phyloP scores from a whole-genome alignment of 2,329 filamentous ascomycete species.

The Xylariaceae sp. region DNA sequence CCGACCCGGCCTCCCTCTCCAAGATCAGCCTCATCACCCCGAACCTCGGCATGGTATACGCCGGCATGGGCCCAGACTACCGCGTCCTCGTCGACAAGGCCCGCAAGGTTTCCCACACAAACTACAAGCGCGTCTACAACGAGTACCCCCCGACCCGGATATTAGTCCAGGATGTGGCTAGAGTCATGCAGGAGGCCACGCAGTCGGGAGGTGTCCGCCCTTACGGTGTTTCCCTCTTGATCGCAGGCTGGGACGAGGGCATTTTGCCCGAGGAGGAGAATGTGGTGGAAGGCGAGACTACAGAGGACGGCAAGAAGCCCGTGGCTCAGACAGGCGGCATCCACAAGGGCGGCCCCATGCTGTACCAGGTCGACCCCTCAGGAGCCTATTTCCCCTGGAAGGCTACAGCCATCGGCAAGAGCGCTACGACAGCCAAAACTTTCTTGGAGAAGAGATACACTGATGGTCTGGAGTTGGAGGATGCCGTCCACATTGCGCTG shows the following conservation, averaged over 20 bases:
- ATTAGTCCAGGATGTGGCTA: slow-evolving; percentile 96
- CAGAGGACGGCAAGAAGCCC: slow-evolving; percentile 60
- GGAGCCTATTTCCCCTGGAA: slow-evolving; percentile 99
- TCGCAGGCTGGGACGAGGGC: slow-evolving; percentile 97
- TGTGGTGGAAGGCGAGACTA: slow-evolving; percentile 53
- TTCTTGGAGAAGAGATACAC: slow-evolving; percentile 99
- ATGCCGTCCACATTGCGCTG: slow-evolving; percentile 96
- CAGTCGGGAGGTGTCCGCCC: slow-evolving; percentile 96
- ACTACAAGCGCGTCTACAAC: slow-evolving; percentile 99
- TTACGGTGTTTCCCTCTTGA: slow-evolving; percentile 91
- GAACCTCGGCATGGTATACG: slow-evolving; percentile 99
- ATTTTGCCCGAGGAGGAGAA: slow-evolving; percentile 80
- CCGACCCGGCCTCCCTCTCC: slow-evolving; percentile 89
- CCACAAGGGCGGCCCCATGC: slow-evolving; percentile 90
- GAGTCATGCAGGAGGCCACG: slow-evolving; percentile 98
- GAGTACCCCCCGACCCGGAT: slow-evolving; percentile 99
- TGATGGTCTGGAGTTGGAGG: slow-evolving; percentile 92
- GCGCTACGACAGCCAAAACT: slow-evolving; percentile 95
- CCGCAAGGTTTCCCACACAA: slow-evolving; percentile 95
- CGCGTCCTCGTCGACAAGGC: slow-evolving; percentile 96
- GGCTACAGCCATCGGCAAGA: slow-evolving; percentile 98
- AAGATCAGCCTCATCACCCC: slow-evolving; percentile 98
- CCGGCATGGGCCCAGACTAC: slow-evolving; percentile 98
- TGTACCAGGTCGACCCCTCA: slow-evolving; percentile 99
- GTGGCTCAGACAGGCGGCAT: slow-evolving; percentile 91